Evolutionary conservation across 768 basidiomycete genomes (phyloP), one percentile per base, ranked within the genome.

Genomic region (Trametes cinnabarina): DNA sequence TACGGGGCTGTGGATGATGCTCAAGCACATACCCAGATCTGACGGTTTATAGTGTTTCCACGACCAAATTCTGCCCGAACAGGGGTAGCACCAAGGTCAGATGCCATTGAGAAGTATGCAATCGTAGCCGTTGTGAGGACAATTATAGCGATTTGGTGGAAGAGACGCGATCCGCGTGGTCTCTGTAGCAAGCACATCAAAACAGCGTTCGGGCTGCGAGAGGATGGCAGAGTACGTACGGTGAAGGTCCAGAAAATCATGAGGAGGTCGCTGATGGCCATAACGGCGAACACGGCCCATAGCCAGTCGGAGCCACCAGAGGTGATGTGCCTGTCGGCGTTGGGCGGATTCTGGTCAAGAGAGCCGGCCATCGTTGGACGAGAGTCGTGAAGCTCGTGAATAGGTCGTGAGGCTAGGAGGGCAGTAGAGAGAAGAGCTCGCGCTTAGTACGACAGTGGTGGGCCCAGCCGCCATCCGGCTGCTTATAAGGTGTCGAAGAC

Each of bases 51-150:
- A 44, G 70, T 58, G 42, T 56, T 56, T 5, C 59, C 60, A 28
- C 72, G 71, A 14, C 61, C 52, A 58, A 78, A 82, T 63, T 81
- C 80, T 23, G 76, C 73, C 6, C 30, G 55, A 46, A 85, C 65
- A 32, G 79, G 67, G 0, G 81, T 76, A 51, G 71, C 71, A 17
- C 84, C 84, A 30, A 84, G 71, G 65, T 83, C 73, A 15, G 82
- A 83, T 0, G 82, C 84, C 82, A 84, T 82, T 8, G 77, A 68
- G 66, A 82, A 82, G 66, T 81, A 82, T 0, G 77, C 68, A 51
- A 84, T 73, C 11, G 74, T 66, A 0, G 82, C 71, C 1, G 80
- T 80, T 4, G 75, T 71, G 23, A 84, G 69, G 34, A 85, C 71
- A 47, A 79, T 69, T 19, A 77, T 60, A 23, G 75, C 76, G 19